Base-by-base conservation (phyloP, 805 yeast species). In the Wickerhamomyces bovis region DNA sequence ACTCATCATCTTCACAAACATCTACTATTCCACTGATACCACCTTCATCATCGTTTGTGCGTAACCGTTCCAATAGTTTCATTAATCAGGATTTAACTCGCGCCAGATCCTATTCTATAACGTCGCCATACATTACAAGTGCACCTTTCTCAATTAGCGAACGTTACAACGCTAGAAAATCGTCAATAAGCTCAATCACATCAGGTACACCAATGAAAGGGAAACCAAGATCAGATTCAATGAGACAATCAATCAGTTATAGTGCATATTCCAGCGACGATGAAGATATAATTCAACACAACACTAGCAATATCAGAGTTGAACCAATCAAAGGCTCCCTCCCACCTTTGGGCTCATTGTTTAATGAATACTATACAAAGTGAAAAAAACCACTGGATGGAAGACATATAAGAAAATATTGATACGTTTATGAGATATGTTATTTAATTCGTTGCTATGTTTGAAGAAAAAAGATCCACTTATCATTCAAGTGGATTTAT, bases 321-420 rank as follows among this genome's bases (percentile, higher is more conserved):
- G 55, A 52, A 44, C 53, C 55, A 19, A 39, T 41, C 7, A 44
- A 46, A n/a, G 51, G 44, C 31, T 41, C 39, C 7, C 18, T 53
- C 19, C 55, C 58, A 3, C 47, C 55, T 6, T 23, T 54, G 16
- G 57, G 55, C 2, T 33, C 36, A 5, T 40, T 56, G 26, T 54
- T 56, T 42, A 54, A 55, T 38, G 58, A 54, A 39, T 53, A 53
- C 38, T 53, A 49, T 33, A 38, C 53, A 11, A 49, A 51, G 21
- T 46, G 39, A 28, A 28, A 6, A 16, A 18, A n/a, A 33, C 36
- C 36, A 33, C 36, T 33, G 36, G 36, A 33, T 33, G 36, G 36
- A 20, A 13, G 28, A 9, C 28, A 11, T 25, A 7, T 4, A 11
- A 28, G n/a, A 28, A 28, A 13, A 28, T 6, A 8, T 13, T 13